Percentiles rank a stretch among this genome's conserved stretches.
Conservation (phyloP, 208 protist genomes). For the Trypanosoma platydactyli region DNA sequence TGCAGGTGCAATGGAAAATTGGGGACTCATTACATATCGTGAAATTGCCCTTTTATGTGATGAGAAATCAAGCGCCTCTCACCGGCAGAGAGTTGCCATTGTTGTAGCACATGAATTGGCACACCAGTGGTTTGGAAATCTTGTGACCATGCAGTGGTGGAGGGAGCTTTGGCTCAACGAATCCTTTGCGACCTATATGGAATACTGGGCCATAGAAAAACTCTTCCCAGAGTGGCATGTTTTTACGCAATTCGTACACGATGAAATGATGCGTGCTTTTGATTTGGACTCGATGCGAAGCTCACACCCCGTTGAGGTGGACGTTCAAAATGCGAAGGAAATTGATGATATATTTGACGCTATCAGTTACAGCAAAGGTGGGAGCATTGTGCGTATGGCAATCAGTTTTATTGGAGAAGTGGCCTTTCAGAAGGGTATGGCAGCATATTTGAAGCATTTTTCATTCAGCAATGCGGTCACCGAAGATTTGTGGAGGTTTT, state of each 20-base stretch:
- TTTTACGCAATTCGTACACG: slow-evolving; percentile 73
- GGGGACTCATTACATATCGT: slow-evolving; percentile 95
- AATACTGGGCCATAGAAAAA: slow-evolving; percentile 69
- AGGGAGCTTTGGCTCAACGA: slow-evolving; percentile 98
- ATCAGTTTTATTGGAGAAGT: slow-evolving; percentile 79
- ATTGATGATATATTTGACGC: slow-evolving; percentile 94
- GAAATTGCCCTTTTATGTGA: slow-evolving; percentile 81
- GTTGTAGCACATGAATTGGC: slow-evolving; percentile 94
- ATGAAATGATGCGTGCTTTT: slow-evolving; percentile 67
- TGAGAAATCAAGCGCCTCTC: slow-evolving; percentile 39
- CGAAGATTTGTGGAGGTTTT: slow-evolving; percentile 83
- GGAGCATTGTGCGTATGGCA: slow-evolving; percentile 86
- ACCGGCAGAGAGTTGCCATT: slow-evolving; percentile 62
- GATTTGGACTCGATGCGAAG: slow-evolving; percentile 76
- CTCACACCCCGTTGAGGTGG: slow-evolving; percentile 93
- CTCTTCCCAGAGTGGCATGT: slow-evolving; percentile 84
- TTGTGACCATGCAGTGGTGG: slow-evolving; percentile 98
- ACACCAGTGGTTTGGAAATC: slow-evolving; percentile 98
- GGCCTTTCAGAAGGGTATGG: slow-evolving; percentile 75
- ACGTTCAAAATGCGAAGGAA: slow-evolving; percentile 78
- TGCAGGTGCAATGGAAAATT: slow-evolving; percentile 98
- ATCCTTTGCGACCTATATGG: slow-evolving; percentile 93
- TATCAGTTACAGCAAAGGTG: slow-evolving; percentile 91
- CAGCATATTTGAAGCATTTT: slow-evolving; percentile 79
- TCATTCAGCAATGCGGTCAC: slow-evolving; percentile 74